These are phyloP conservation scores for Sequoia sempervirens DNA, from an alignment of 75 land plant genomes.

Conservation along the genomic window DNA sequence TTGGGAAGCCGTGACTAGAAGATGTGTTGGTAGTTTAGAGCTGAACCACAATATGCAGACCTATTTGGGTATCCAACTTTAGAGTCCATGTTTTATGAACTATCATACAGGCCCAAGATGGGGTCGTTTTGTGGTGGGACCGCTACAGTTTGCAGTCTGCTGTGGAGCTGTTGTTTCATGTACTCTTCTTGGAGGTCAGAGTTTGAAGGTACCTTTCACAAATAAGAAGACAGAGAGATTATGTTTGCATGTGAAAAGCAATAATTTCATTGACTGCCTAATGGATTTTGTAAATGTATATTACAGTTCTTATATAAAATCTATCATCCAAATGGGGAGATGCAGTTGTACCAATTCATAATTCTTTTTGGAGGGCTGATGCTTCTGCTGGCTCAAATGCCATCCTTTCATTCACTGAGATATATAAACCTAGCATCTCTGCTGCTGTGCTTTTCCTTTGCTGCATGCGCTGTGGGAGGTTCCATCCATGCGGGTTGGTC, in stretches of 20 bases:
- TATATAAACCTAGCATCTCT: slow-evolving; percentile 71
- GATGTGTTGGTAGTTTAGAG: no score
- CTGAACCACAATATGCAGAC: no score
- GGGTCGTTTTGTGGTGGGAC: slow-evolving; percentile 61
- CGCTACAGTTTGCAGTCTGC: slow-evolving; percentile 66
- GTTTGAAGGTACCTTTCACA: slow-evolving; percentile 58
- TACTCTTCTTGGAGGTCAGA: slow-evolving; percentile 72
- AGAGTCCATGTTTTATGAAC: slow-evolving; percentile 60
- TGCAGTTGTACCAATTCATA: slow-evolving; percentile 64
- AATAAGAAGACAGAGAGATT: not conserved
- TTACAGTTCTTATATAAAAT: slow-evolving; percentile 61
- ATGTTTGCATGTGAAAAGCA: not conserved
- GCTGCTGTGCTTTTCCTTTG: slow-evolving; percentile 58
- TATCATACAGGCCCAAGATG: slow-evolving; percentile 51
- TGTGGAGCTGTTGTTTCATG: slow-evolving; percentile 58
- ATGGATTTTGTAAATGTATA: not conserved
- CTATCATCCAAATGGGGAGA: slow-evolving; percentile 41
- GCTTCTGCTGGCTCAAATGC: slow-evolving; percentile 78
- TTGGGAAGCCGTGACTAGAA: no score
- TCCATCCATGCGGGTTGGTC: slow-evolving; percentile 62
- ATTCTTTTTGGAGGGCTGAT: slow-evolving; percentile 53
- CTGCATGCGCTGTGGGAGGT: slow-evolving; percentile 60
- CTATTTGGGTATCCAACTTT: not conserved
- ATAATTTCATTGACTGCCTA: not conserved
- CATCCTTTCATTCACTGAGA: slow-evolving; percentile 90